Base-by-base conservation (phyloP, 345 rosid genomes). In the Erucastrum elatum region DNA sequence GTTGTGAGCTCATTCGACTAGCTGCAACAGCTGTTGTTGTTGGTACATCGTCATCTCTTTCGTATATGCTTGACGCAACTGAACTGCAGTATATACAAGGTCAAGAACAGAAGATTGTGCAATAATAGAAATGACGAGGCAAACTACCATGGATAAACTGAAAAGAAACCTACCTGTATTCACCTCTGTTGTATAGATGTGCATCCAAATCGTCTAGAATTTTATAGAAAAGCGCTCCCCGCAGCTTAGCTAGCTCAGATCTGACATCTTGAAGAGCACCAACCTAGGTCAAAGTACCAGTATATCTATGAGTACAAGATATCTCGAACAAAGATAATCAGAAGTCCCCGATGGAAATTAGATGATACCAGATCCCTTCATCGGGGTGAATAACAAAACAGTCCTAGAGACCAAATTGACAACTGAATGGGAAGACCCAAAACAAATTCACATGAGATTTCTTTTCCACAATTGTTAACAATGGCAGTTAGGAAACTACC, bases 231-330 rank as follows among this genome's bases (percentile, higher is more conserved):
- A 93, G 82, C 70, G 86, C 87, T 78, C 98, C 98, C 44, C 93
- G 87, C 87, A 95, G 81, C 85, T 95, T 93, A 74, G 90, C 80
- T 78, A 95, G 84, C 88, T 93, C 99, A 81, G 98, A 91, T 84
- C 97, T 87, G 65, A 95, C 89, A 83, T 95, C 99, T 91, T 93
- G 99, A 85, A 95, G 97, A 75, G 98, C 96, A 68, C 99, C 98
- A 80, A 95, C 99, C 99, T 95, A 80, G 63, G 74, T 66, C 49
- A 79, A 29, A 34, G 31, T 61, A 70, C 79, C 77, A 79, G 33
- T 63, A 75, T 66, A 79, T 72, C 29, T 31, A 69, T 77, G 76
- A 75, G 44, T 41, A 75, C 35, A 75, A 80, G 10, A 74, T 68
- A 6, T 44, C 17, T 74, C 15, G 10, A 69, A 68, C 74, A 66